These are phyloP conservation scores for Diutina catenulata DNA, from an alignment of 1,139 yeast species.

Conservation along the genomic window DNA sequence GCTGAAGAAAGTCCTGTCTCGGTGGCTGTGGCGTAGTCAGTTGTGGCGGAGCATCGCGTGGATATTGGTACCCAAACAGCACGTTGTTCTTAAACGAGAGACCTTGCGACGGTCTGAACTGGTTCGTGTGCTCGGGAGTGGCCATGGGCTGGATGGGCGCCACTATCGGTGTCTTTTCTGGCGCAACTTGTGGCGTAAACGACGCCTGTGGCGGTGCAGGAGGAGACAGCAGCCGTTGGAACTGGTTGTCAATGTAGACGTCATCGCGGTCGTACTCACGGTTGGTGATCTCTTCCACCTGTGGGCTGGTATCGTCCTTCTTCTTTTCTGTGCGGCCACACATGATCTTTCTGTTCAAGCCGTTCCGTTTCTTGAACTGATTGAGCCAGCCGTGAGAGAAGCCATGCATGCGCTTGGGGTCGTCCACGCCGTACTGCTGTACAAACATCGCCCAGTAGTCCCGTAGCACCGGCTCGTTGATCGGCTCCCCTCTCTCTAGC, in stretches of 20 bases:
- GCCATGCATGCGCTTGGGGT: constrained; percentile 41
- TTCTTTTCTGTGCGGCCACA: constrained; percentile 1
- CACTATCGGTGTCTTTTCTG: too few relatives aligned
- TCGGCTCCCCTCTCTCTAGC: constrained; percentile 30
- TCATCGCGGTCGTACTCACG: too few relatives aligned
- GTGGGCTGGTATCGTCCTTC: background rate
- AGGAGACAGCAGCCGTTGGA: too few relatives aligned
- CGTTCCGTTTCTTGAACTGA: constrained; percentile 49
- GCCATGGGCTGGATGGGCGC: too few relatives aligned
- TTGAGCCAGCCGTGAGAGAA: constrained; percentile 54
- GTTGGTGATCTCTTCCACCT: too few relatives aligned
- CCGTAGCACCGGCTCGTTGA: constrained; percentile 42
- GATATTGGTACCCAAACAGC: background rate
- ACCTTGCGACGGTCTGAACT: constrained; percentile 3
- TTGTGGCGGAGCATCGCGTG: background rate
- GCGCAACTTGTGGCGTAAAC: too few relatives aligned
- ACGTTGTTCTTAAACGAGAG: background rate
- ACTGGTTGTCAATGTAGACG: too few relatives aligned
- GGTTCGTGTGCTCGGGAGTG: background rate
- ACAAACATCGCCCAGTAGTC: constrained; percentile 48
- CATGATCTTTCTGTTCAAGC: constrained; percentile 15
- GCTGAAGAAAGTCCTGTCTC: too few relatives aligned
- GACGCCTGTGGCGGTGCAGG: too few relatives aligned
- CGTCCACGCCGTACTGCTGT: constrained; percentile 44
- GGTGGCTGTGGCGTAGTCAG: background rate